These are phyloP conservation scores for Hypoxylon sp. DNA, from an alignment of 2,329 filamentous ascomycete species.

Conservation along the genomic window DNA sequence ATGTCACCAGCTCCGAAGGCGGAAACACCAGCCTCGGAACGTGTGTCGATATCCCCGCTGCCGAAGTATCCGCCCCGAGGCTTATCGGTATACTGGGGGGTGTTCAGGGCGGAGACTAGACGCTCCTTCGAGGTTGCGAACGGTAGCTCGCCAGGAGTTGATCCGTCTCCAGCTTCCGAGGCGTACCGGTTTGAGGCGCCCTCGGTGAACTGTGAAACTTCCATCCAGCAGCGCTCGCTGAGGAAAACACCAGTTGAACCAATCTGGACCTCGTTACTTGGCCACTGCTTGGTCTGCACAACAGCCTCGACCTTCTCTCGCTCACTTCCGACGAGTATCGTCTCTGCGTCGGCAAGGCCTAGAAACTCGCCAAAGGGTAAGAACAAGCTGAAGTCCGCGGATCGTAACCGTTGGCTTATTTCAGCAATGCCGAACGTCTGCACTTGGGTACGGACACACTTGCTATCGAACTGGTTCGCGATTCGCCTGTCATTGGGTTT, in stretches of 20 bases:
- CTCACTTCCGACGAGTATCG: constrained; percentile 89
- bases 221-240: constrained; percentile 95
- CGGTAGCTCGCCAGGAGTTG: constrained; percentile 65
- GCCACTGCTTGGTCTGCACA: constrained; percentile 94
- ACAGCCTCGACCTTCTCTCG: constrained; percentile 90
- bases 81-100: constrained; percentile 78
- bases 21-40: constrained; percentile 92
- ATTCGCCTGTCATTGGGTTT: constrained; percentile 98
- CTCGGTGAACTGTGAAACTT: constrained; percentile 81
- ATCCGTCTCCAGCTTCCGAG: constrained; percentile 72
- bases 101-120: constrained; percentile 63
- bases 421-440: constrained; percentile 97
- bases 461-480: constrained; percentile 98
- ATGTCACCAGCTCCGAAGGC: constrained; percentile 93
- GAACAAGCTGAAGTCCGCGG: constrained; percentile 96
- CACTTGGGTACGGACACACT: constrained; percentile 93
- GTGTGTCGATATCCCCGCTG: constrained; percentile 79
- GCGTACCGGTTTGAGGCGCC: constrained; percentile 66
- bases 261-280: constrained; percentile 87
- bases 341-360: constrained; percentile 85
- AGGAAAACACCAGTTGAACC: constrained; percentile 95
- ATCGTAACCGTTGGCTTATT: constrained; percentile 91
- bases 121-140: constrained; percentile 74
- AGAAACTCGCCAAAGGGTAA: constrained; percentile 96
- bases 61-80: constrained; percentile 84